Conservation (phyloP, 2,329 filamentous ascomycete genomes). For the Aspergillus persii region DNA sequence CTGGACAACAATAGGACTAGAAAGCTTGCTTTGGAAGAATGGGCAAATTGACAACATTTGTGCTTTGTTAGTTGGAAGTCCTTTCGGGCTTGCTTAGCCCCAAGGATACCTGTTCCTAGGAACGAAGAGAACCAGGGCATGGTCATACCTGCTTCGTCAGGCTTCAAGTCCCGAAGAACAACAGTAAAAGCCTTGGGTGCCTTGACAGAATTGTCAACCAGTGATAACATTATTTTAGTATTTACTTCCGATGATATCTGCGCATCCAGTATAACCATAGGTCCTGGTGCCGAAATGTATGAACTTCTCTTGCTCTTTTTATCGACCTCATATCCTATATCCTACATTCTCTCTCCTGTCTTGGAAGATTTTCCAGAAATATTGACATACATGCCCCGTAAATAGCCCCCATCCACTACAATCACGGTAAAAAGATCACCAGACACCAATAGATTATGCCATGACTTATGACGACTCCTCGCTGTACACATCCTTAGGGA, state of each 20-base stretch:
- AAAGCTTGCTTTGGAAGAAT: not conserved
- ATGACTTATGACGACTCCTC: slow-evolving; percentile 20
- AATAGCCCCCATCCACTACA: not conserved
- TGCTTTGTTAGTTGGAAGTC: not conserved
- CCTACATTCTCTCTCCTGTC: not conserved
- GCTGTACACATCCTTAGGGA: slow-evolving; percentile 44
- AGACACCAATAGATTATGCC: not conserved
- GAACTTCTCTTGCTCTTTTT: not conserved
- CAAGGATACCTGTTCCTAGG: too few species aligned
- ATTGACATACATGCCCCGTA: not conserved
- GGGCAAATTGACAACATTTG: not conserved
- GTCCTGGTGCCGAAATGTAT: slow-evolving; percentile 13
- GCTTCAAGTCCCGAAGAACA: too few species aligned
- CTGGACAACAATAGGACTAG: not conserved
- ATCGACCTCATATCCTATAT: not conserved
- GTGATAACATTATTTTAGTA: not conserved
- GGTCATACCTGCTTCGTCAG: too few species aligned
- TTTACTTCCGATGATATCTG: slow-evolving; percentile 5
- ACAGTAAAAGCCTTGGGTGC: too few species aligned
- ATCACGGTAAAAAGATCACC: not conserved
- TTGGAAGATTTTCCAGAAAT: not conserved
- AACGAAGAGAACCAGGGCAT: too few species aligned
- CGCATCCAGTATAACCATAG: slow-evolving; percentile 10
- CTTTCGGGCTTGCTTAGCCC: not conserved
- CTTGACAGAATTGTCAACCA: too few species aligned